These are phyloP conservation scores for Beauveria scarabaeidicola DNA, from an alignment of 2,329 filamentous ascomycete genomes.

Conservation along the genomic window DNA sequence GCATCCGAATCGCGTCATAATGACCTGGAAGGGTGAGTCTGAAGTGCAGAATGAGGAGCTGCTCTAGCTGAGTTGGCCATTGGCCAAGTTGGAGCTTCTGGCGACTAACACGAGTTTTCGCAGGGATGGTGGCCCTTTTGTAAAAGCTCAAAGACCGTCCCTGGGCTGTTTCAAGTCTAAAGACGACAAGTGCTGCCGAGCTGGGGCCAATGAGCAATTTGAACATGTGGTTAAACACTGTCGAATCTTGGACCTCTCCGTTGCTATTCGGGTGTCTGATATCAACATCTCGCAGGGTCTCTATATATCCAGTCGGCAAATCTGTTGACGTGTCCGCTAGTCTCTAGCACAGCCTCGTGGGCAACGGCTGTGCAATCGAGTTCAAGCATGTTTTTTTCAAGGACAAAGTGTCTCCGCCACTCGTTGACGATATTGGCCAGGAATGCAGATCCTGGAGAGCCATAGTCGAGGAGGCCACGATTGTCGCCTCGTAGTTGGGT, in stretches of 20 bases:
- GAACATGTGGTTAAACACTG: slow-evolving; percentile 67
- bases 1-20: too few relatives aligned
- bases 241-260: slow-evolving; percentile 50
- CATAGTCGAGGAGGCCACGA: slow-evolving; percentile 14
- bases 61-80: too few relatives aligned
- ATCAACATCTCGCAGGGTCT: slow-evolving; percentile 57
- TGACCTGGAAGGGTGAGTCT: too few relatives aligned
- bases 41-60: too few relatives aligned
- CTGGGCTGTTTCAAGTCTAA: slow-evolving; percentile 59
- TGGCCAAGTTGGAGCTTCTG: too few relatives aligned
- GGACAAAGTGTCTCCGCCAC: slow-evolving; percentile 13
- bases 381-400: slow-evolving; percentile 29
- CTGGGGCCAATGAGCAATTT: slow-evolving; percentile 60
- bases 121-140: too few relatives aligned
- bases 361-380: slow-evolving; percentile 63
- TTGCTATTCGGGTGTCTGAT: slow-evolving; percentile 57
- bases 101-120: too few relatives aligned
- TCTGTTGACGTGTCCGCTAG: slow-evolving; percentile 61
- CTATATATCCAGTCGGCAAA: slow-evolving; percentile 67
- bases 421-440: slow-evolving; percentile 14
- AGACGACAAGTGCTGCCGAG: slow-evolving; percentile 52
- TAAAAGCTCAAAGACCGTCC: slow-evolving; percentile 59
- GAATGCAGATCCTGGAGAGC: slow-evolving; percentile 13
- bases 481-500: slow-evolving; percentile 11
- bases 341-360: slow-evolving; percentile 60